A percentile compares a stretch with the other conserved stretches of the same genome.
These are phyloP conservation scores for Sindora glabra DNA, from an alignment of 306 rosid species.

Conservation along the genomic window DNA sequence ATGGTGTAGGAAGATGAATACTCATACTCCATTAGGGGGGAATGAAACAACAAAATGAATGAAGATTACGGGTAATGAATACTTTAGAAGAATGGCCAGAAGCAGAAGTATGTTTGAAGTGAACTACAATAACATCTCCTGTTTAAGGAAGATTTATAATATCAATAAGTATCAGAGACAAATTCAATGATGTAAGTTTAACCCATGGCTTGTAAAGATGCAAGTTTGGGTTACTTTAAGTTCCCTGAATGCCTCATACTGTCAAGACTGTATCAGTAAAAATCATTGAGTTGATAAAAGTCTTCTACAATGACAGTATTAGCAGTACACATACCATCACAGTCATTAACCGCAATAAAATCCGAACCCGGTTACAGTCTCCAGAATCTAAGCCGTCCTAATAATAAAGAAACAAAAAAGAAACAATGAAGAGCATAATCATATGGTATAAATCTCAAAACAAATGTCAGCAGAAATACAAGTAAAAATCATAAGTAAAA, in stretches of 20 bases:
- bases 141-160: too few species aligned
- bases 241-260: too few species aligned
- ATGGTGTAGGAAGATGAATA: neutral
- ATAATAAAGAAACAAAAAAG: neutral
- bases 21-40: too few species aligned
- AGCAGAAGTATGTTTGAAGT: too few species aligned
- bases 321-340: slow-evolving; percentile 56
- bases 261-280: slow-evolving; percentile 2
- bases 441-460: neutral
- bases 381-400: slow-evolving; percentile 81
- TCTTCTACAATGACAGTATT: neutral
- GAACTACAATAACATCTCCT: too few species aligned
- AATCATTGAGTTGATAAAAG: neutral
- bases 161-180: too few species aligned
- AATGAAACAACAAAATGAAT: too few species aligned
- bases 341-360: slow-evolving; percentile 75
- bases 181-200: neutral
- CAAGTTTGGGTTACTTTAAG: neutral
- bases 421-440: neutral
- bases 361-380: slow-evolving; percentile 67
- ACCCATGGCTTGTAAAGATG: neutral
- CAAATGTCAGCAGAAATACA: neutral
- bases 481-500: neutral
- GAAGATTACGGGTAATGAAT: too few species aligned
- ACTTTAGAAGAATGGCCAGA: too few species aligned